Evolutionary conservation across 768 basidiomycete genomes (phyloP).

Genomic region (Mycena floridula): DNA sequence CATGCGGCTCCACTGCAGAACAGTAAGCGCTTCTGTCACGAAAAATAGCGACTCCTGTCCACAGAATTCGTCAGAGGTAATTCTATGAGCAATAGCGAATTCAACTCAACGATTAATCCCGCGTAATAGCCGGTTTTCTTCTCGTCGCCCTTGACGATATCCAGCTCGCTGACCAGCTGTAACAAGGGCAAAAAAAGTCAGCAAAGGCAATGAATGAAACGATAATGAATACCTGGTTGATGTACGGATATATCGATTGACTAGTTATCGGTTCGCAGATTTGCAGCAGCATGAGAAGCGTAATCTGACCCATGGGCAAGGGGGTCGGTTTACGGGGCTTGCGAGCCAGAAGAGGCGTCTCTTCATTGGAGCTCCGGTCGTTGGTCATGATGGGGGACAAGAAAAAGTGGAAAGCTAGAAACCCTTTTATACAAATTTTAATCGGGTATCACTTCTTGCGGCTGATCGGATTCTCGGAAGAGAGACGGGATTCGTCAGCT

Average conservation of each 20-base stretch:
- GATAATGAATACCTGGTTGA: conserved; percentile 46
- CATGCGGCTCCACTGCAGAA: conserved; percentile 58
- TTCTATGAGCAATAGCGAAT: no score
- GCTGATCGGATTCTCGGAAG: no score
- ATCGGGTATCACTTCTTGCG: no score
- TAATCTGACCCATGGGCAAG: conserved; percentile 38
- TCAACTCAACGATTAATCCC: conserved; percentile 42
- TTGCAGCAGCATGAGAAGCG: conserved; percentile 34
- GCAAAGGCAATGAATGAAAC: no score
- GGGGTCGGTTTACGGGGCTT: conserved; percentile 26
- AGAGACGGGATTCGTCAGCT: no score
- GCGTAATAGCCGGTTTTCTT: conserved; percentile 66
- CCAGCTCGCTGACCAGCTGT: conserved; percentile 58
- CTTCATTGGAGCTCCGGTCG: conserved; percentile 14
- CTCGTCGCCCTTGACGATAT: conserved; percentile 57
- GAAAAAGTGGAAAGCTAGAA: no score
- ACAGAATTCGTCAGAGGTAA: no score
- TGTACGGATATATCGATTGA: conserved; percentile 43
- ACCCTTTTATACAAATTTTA: no score
- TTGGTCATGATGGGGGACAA: no score
- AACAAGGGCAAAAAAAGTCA: neutral
- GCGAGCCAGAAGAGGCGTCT: conserved; percentile 4
- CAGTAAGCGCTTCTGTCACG: conserved; percentile 47
- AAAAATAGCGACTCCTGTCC: conserved; percentile 59
- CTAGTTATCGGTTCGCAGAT: conserved; percentile 42